A percentile compares a stretch with the other conserved stretches of the same genome.
phyloP scores from a whole-genome alignment of 805 yeast genomes.

The Starmerella sirachaensis region DNA sequence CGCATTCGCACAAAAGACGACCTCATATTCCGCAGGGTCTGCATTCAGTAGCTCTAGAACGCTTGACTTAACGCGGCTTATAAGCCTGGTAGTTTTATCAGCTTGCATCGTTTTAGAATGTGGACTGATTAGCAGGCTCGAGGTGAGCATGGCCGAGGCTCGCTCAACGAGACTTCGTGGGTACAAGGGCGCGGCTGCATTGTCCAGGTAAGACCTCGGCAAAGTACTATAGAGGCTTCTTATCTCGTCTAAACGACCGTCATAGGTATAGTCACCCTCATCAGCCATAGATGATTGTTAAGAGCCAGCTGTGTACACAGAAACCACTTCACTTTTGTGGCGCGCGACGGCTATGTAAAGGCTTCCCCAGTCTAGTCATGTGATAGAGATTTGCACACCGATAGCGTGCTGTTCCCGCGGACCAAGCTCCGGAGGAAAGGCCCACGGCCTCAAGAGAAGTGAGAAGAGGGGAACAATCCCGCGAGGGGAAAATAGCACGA shows the following conservation, averaged over 20 bases:
- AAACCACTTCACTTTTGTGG: too few species aligned
- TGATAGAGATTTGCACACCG: too few species aligned
- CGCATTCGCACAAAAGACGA: conserved; percentile 34
- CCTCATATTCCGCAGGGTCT: conserved; percentile 29
- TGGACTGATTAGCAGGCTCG: conserved; percentile 31
- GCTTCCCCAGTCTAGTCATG: too few species aligned
- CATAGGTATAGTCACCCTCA: conserved; percentile 1
- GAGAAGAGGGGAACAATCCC: too few species aligned
- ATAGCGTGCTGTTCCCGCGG: too few species aligned
- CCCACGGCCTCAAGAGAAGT: too few species aligned
- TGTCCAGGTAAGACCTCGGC: conserved; percentile 31
- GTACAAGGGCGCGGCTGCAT: conserved; percentile 35
- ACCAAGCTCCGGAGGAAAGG: too few species aligned
- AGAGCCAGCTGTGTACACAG: too few species aligned
- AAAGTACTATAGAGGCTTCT: conserved; percentile 9
- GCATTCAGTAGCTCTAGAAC: conserved; percentile 30
- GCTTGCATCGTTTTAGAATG: conserved; percentile 34
- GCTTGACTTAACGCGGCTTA: conserved; percentile 25
- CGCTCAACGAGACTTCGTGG: conserved; percentile 26
- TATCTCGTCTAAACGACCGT: conserved; percentile 9
- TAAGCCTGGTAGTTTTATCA: conserved; percentile 21
- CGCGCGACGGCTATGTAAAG: too few species aligned
- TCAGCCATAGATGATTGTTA: not conserved
- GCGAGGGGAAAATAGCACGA: too few species aligned
- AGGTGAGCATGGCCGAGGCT: conserved; percentile 22